phyloP scores from a whole-genome alignment of 805 yeast genomes.

The Kazachstania bromeliacearum region DNA sequence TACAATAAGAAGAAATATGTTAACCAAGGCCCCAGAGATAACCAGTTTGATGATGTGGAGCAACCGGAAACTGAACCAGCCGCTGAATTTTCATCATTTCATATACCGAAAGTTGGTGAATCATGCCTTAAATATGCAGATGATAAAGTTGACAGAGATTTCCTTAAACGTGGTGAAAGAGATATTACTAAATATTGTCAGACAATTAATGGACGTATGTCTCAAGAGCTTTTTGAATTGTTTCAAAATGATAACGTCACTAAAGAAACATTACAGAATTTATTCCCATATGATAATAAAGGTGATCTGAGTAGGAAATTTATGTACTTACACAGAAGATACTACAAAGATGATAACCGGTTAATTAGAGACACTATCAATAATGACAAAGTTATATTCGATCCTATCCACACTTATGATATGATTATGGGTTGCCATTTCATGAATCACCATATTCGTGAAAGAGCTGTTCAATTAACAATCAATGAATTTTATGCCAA shows the following conservation, averaged over 20 bases:
- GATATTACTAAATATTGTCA: constrained; percentile 16
- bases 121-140: constrained; percentile 11
- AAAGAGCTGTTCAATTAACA: constrained; percentile 10
- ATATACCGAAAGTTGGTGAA: constrained; percentile 14
- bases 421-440: constrained; percentile 25
- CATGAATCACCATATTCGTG: constrained; percentile 22
- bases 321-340: constrained; percentile 18
- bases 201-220: constrained; percentile 19
- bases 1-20: too few relatives aligned
- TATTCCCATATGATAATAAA: constrained; percentile 1
- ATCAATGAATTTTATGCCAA: constrained; percentile 20
- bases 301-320: constrained; percentile 12
- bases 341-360: constrained; percentile 13
- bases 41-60: background rate
- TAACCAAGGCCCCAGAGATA: too few relatives aligned
- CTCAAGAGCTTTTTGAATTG: constrained; percentile 21
- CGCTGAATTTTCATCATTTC: too few relatives aligned
- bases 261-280: constrained; percentile 11
- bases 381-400: constrained; percentile 19
- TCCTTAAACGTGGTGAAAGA: constrained; percentile 18
- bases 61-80: background rate
- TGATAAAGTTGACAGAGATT: constrained; percentile 9
- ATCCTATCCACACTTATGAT: constrained; percentile 23
- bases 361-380: constrained; percentile 19
- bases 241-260: constrained; percentile 16